A percentile compares a stretch with the other conserved stretches of the same genome.
phyloP scores from a whole-genome alignment of 176 grass and related monocot species.

The Calamus simplicifolius region DNA sequence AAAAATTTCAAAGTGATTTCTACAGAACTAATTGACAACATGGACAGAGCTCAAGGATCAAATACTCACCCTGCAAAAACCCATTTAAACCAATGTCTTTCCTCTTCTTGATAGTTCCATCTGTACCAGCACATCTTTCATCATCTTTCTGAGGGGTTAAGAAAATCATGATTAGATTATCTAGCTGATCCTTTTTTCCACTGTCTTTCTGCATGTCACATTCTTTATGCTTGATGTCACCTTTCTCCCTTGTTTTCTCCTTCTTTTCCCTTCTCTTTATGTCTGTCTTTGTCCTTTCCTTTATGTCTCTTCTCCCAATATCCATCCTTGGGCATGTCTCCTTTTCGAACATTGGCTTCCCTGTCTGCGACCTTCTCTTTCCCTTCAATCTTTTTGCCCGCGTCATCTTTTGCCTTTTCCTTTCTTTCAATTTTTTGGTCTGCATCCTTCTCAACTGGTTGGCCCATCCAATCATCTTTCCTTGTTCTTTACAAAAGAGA shows the following conservation, averaged over 20 bases:
- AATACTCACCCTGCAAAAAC: conserved; percentile 61
- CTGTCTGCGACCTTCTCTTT: conserved; percentile 45
- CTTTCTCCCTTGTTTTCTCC: conserved; percentile 52
- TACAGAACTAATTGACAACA: conserved; percentile 15
- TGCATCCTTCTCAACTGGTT: conserved; percentile 40
- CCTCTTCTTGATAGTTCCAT: conserved; percentile 56
- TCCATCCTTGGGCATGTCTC: conserved; percentile 35
- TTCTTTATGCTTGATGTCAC: conserved; percentile 39
- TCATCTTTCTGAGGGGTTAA: conserved; percentile 22
- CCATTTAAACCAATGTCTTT: conserved; percentile 60
- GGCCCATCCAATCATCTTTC: conserved; percentile 23
- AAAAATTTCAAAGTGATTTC: conserved; percentile 30
- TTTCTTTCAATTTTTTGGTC: conserved; percentile 1
- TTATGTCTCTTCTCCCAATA: conserved; percentile 52
- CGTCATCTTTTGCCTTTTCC: neutral
- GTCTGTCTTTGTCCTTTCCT: conserved; percentile 47
- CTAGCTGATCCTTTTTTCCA: conserved; percentile 30
- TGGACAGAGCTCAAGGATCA: conserved; percentile 1
- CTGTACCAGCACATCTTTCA: conserved; percentile 24
- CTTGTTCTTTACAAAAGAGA: conserved; percentile 27
- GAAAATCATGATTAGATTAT: conserved; percentile 33
- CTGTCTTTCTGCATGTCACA: conserved; percentile 40
- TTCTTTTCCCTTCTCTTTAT: conserved; percentile 67
- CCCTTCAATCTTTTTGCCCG: conserved; percentile 31
- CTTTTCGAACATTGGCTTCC: conserved; percentile 25